A percentile compares a stretch with the other conserved stretches of the same genome.
These are phyloP conservation scores for Pestalotiopsis sp. DNA, from an alignment of 2,329 filamentous ascomycete species.

Conservation along the genomic window DNA sequence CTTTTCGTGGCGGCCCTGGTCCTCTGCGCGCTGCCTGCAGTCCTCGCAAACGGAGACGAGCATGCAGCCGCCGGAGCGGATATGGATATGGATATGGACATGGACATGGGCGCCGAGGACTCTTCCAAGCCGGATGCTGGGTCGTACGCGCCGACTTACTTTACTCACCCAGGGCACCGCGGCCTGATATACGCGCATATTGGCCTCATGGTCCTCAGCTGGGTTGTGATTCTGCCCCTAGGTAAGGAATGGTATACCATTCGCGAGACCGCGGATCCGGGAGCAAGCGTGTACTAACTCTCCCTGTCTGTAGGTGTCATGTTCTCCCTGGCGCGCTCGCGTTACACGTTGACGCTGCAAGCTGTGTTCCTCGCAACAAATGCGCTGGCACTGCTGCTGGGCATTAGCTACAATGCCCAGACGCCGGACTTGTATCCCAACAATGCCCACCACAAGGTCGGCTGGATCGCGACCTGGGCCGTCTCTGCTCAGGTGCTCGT, in stretches of 20 bases:
- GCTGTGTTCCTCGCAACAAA: constrained; percentile 67
- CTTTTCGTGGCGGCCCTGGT: constrained; percentile 29
- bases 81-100: constrained; percentile 29
- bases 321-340: constrained; percentile 79
- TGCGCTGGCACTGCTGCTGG: constrained; percentile 62
- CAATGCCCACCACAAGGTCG: constrained; percentile 85
- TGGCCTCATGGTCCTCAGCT: constrained; percentile 65
- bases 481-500: constrained; percentile 70
- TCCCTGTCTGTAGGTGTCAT: constrained; percentile 64
- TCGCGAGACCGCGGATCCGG: background rate
- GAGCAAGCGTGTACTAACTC: constrained; percentile 10
- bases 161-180: constrained; percentile 36
- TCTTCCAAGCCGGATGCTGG: constrained; percentile 25
- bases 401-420: constrained; percentile 72
- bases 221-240: constrained; percentile 69
- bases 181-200: constrained; percentile 58
- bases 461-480: constrained; percentile 79
- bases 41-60: constrained; percentile 33
- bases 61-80: constrained; percentile 16
- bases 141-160: constrained; percentile 38
- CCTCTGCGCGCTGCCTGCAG: constrained; percentile 29
- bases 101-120: constrained; percentile 31
- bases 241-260: constrained; percentile 47
- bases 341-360: constrained; percentile 69
- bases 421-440: constrained; percentile 85